phyloP scores from a whole-genome alignment of 495 filamentous ascomycete genomes.

The Glonium stellatum region DNA sequence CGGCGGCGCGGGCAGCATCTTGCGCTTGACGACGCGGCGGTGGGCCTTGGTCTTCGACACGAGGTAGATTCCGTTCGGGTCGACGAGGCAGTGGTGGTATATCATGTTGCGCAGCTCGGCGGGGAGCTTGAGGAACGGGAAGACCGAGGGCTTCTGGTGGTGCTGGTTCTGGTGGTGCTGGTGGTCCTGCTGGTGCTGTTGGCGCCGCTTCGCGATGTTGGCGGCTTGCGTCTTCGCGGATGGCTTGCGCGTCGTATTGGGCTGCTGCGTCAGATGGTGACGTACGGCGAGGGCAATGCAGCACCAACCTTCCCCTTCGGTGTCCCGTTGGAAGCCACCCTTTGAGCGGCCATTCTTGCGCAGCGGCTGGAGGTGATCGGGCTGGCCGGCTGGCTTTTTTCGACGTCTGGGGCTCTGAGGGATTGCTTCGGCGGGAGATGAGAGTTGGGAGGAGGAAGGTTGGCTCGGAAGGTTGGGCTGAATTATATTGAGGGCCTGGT shows the following conservation, averaged over 20 bases:
- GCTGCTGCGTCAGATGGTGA: background rate
- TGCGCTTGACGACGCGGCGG: conserved; percentile 25
- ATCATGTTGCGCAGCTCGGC: conserved; percentile 31
- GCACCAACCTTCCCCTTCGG: background rate
- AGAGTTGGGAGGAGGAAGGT: too few relatives aligned
- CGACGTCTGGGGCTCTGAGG: too few relatives aligned
- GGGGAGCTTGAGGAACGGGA: conserved; percentile 31
- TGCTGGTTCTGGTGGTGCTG: too few relatives aligned
- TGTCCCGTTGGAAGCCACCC: too few relatives aligned
- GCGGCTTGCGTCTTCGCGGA: background rate
- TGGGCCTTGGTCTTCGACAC: conserved; percentile 16
- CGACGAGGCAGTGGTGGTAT: conserved; percentile 25
- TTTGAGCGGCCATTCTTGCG: too few relatives aligned
- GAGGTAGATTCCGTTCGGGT: conserved; percentile 22
- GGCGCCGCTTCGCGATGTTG: background rate
- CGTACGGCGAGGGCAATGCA: background rate
- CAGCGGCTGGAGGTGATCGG: too few relatives aligned
- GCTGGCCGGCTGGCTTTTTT: too few relatives aligned
- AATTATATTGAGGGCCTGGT: too few relatives aligned
- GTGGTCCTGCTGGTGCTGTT: too few relatives aligned
- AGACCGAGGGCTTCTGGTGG: conserved; percentile 24
- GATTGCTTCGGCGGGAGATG: too few relatives aligned
- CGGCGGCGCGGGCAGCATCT: background rate
- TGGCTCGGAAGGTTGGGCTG: too few relatives aligned
- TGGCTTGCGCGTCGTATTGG: background rate